Conservation (phyloP, 768 basidiomycete species). For the Phanerochaete sordida region DNA sequence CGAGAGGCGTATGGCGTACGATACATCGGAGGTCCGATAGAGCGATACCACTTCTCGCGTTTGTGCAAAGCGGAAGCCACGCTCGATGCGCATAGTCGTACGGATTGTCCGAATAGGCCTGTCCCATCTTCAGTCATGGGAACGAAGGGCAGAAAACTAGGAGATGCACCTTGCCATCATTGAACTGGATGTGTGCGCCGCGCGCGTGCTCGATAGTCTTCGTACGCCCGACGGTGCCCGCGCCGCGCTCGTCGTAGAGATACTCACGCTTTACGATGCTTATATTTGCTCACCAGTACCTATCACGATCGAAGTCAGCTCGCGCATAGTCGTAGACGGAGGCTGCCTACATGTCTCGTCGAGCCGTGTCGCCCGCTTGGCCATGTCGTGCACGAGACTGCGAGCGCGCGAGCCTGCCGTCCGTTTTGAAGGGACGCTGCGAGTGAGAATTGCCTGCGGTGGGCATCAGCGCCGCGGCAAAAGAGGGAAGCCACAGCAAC, state of each 20-base stretch:
- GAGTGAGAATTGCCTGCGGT: conserved; percentile 47
- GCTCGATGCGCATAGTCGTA: background rate
- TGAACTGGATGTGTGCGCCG: conserved; percentile 79
- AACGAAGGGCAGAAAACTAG: too few species aligned
- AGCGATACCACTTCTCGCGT: background rate
- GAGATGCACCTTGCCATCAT: conserved; percentile 67
- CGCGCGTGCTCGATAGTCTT: conserved; percentile 72
- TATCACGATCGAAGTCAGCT: conserved; percentile 24
- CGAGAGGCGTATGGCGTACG: too few species aligned
- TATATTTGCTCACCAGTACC: conserved; percentile 88
- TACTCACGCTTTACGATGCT: conserved; percentile 86
- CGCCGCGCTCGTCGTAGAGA: conserved; percentile 78
- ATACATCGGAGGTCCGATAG: too few species aligned
- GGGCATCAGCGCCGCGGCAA: too few species aligned
- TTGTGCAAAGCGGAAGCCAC: background rate
- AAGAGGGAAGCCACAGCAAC: background rate
- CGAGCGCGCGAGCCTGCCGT: conserved; percentile 56
- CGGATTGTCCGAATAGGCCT: conserved; percentile 12
- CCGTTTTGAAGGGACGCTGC: conserved; percentile 53
- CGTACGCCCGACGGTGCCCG: conserved; percentile 81
- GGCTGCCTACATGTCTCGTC: conserved; percentile 79
- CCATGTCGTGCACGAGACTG: conserved; percentile 64
- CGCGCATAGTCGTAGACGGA: too few species aligned
- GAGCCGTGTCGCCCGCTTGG: conserved; percentile 65
- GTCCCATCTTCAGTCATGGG: background rate